phyloP scores from a whole-genome alignment of 2,329 filamentous ascomycete species.

The Sporothrix luriei region DNA sequence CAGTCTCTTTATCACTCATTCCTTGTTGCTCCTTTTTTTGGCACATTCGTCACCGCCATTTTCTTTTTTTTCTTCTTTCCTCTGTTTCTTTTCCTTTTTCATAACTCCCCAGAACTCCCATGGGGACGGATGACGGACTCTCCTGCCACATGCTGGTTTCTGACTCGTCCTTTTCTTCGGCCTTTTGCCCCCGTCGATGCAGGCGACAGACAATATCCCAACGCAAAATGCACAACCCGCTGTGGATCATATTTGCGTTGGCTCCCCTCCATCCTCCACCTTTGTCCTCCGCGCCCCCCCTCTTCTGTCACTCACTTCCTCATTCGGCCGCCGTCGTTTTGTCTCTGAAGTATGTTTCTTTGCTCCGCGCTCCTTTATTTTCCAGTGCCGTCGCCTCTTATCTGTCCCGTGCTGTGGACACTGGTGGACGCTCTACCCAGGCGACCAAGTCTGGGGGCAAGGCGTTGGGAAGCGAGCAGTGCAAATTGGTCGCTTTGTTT shows the following conservation, averaged over 20 bases:
- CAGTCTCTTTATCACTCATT: no score
- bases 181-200: neutral
- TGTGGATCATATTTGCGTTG: slow-evolving; percentile 9
- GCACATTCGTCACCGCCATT: neutral
- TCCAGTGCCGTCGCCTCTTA: neutral
- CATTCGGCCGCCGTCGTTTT: neutral
- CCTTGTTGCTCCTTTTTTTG: neutral
- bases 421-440: no score
- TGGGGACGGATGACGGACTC: no score
- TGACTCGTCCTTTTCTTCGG: slow-evolving; percentile 2
- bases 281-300: neutral
- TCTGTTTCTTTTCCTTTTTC: neutral
- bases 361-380: neutral
- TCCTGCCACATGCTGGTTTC: neutral
- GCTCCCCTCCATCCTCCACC: neutral
- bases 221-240: neutral
- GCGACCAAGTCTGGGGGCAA: no score
- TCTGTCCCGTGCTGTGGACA: slow-evolving; percentile 1
- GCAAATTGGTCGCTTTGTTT: neutral
- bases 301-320: slow-evolving; percentile 5
- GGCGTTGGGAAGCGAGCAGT: neutral
- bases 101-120: neutral
- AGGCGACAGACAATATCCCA: neutral
- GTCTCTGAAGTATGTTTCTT: neutral
- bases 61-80: slow-evolving; percentile 1